Evolutionary conservation across 768 basidiomycete species (phyloP), one percentile per base, ranked within the genome.

Genomic region (Ramaria sp.): DNA sequence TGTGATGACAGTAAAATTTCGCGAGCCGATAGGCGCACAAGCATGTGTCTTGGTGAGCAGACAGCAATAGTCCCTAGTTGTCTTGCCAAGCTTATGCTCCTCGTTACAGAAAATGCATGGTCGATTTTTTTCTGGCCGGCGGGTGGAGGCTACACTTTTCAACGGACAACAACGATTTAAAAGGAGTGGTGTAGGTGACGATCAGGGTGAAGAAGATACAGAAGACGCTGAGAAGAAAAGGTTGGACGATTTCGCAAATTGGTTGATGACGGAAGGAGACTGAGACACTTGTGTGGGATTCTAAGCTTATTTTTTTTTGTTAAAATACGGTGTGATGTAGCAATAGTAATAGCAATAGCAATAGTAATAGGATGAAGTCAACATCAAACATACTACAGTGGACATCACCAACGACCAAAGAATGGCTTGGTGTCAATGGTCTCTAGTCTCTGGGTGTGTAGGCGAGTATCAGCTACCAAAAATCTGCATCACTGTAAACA

Each of bases 1-100:
- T 3, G 71, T 98, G 60, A 97, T 98, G 83, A 94, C 93, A 0
- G 84, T 98, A 60, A 96, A 97, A 63, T 99, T 97, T 75, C 83
- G 83, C 57, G 94, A 97, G 64, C 79, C 89, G 13, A 63, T 95
- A n/a, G 82, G 91, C 58, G 96, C 96, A 4, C 86, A 94, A 68
- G 95, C 92, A 4, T 99, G 95, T 64, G 73, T 99, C 19, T 59
- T 91, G 59, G 92, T 89, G 62, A 61, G 86, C 75, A 30, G 47
- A 19, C 15, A 19, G 33, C 39, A 24, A 22, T 6, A 5, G 27
- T 9, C 11, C 11, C 27, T 11, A 47, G 34, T 7, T 34, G 50
- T 37, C 11, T 19, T 45, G 20, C 56, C 34, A 42, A 24, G 24
- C 5, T 37, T 43, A 54, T 45, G 11, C 11, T 7, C 27, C 22